A percentile compares a stretch with the other conserved stretches of the same genome.
Evolutionary conservation across 1,284 basidiomycete genomes (phyloP).

Genomic region (Athelia psychrophila): DNA sequence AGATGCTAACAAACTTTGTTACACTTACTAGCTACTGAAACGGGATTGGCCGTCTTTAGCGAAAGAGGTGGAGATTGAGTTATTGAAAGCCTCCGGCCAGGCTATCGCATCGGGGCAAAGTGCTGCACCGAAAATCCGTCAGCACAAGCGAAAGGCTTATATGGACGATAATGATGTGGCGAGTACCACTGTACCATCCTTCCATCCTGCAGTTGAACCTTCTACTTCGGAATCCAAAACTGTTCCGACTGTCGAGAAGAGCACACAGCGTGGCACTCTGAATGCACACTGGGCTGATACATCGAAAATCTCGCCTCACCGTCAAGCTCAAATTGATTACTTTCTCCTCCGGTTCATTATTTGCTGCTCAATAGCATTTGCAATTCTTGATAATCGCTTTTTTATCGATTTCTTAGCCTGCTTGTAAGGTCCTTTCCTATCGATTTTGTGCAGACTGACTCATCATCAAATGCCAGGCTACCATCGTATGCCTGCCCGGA

Average conservation of each 20-base stretch:
- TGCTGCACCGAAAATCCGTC: not conserved
- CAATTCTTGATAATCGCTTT: not conserved
- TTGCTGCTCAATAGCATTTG: not conserved
- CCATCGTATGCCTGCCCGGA: not conserved
- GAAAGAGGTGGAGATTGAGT: not conserved
- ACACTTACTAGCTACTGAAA: not conserved
- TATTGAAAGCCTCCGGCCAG: not conserved
- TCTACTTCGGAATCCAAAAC: not conserved
- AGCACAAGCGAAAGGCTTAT: not conserved
- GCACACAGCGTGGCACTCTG: not conserved
- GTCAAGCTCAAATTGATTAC: not conserved
- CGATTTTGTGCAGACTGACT: not conserved
- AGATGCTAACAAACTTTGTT: not conserved
- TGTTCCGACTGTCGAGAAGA: not conserved
- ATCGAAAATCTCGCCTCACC: not conserved
- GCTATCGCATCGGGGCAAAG: not conserved
- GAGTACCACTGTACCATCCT: not conserved
- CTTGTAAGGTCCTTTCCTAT: not conserved
- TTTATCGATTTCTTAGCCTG: not conserved
- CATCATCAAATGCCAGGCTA: not conserved
- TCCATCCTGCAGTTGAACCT: not conserved
- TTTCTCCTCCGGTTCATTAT: not conserved
- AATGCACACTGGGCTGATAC: not conserved
- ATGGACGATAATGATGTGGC: not conserved
- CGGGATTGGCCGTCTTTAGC: not conserved